Base-by-base conservation (phyloP, 75 land plant genomes). In the Larix kaempferi region DNA sequence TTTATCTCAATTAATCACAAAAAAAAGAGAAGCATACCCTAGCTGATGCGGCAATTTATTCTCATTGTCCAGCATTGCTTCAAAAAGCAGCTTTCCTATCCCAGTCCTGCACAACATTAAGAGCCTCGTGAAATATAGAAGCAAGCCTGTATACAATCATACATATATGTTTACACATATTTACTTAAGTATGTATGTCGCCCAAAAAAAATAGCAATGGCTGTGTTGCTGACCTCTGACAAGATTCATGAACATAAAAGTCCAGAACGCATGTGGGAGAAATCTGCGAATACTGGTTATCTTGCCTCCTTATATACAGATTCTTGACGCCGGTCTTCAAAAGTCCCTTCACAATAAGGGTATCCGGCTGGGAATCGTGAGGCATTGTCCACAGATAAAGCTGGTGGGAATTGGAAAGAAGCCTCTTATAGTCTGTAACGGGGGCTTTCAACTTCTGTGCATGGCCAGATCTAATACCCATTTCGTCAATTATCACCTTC, bases 241-340 rank as follows among this genome's bases (percentile, higher is more conserved):
- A 85, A 22, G 77, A 78, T 15, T 78, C 58, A 57, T 85, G 87
- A 37, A 82, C 87, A 71, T 85, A 85, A 29, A 85, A 85, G 59
- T 85, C 84, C n/a, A 82, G 85, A 55, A 85, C 87, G 59, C 81
- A 82, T 22, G 78, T 55, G 13, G 87, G 87, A 37, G 80, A 66
- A 22, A 85, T 85, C 78, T 85, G 84, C 54, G 74, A 76, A 21
- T 81, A 72, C 23, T 65, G 66, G 25, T 72, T 84, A 78, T 62
- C 25, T 25, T 78, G 54, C 55, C 57, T 82, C 56, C 84, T 66
- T 37, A 85, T 82, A 73, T 81, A 85, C 37, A 85, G 82, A 57
- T 81, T 74, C 76, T 85, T 85, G 15, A 57, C 52, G n/a, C 87
- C 87, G 41, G 82, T 80, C 77, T 85, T 85, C 37, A 85, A 77